Evolutionary conservation across 2,329 filamentous ascomycete species (phyloP).

Genomic region (Biscogniauxia sp.): DNA sequence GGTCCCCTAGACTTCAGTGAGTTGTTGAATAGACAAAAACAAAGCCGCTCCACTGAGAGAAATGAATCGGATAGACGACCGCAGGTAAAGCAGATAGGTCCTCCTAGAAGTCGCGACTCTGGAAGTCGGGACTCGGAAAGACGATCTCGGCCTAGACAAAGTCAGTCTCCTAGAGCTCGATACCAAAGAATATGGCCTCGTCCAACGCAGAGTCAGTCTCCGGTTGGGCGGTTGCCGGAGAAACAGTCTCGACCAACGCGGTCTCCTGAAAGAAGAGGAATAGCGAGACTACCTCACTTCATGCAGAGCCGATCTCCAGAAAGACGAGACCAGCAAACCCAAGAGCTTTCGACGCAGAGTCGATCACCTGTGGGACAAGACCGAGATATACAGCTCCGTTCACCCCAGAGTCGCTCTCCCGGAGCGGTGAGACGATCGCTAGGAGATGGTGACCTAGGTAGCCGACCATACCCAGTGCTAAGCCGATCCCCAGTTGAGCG

Average conservation of each 20-base stretch:
- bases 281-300: no score
- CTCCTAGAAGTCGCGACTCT: background rate
- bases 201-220: background rate
- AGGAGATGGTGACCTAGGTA: background rate
- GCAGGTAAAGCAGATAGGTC: background rate
- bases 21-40: constrained; percentile 70
- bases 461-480: background rate
- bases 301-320: background rate
- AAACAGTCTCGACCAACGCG: background rate
- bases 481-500: background rate
- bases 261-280: background rate
- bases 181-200: background rate
- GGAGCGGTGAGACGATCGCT: background rate
- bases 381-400: background rate
- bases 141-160: background rate
- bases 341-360: constrained; percentile 1
- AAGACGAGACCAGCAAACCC: background rate
- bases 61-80: constrained; percentile 37
- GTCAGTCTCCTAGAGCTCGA: background rate
- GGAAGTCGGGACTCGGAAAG: background rate
- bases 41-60: constrained; percentile 55
- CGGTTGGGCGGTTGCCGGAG: background rate
- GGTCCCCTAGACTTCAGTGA: constrained; percentile 82
- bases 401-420: background rate
- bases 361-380: constrained; percentile 12